Base-by-base conservation (phyloP, 2,329 filamentous ascomycete species). In the Xylariaceae sp. region DNA sequence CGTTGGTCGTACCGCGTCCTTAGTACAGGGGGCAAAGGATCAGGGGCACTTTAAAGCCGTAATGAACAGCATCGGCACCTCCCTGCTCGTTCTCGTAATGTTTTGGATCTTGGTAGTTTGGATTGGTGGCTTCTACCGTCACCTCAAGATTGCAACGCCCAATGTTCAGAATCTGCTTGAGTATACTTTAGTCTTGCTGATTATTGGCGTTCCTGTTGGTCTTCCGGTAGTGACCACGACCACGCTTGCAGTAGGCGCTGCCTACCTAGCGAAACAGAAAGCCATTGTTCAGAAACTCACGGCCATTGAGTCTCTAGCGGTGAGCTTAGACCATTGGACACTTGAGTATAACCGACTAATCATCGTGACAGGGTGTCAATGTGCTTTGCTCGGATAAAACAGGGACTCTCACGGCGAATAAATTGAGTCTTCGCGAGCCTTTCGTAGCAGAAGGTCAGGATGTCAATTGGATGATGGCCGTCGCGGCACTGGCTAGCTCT, bases 381-480 rank as follows among this genome's bases (percentile, higher is more conserved):
- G 83, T 90, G 63, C 83, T 90, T 60, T 90, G 87, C 78, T 90
- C 87, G 64, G 87, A 90, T 75, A 90, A 90, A 81, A 90, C 87
- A 42, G 87, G 87, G 76, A 90, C 87, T 33, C 78, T 90, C 62
- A 88, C 85, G 53, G 84, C 84, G 62, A 88, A 88, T 71, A 86
- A 90, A 76, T 79, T 90, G 48, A 86, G 82, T 65, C 87, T 90
- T 66, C 86, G 87, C 69, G 87, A 90, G 67, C 87, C 87, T 17
- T 90, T 86, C 72, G 86, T 89, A 53, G 82, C 85, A 55, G 87
- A 89, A 71, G 87, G 87, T 63, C 82, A 88, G 67, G 86, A 89
- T 71, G 83, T 89, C 70, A 87, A 90, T 77, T 90, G 86, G 86
- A 89, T 90, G 86, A 89, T 90, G 87, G 86, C 87, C 59, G 87